Conservation (phyloP, 2,329 filamentous ascomycete genomes). For the Fusarium torreyae region DNA sequence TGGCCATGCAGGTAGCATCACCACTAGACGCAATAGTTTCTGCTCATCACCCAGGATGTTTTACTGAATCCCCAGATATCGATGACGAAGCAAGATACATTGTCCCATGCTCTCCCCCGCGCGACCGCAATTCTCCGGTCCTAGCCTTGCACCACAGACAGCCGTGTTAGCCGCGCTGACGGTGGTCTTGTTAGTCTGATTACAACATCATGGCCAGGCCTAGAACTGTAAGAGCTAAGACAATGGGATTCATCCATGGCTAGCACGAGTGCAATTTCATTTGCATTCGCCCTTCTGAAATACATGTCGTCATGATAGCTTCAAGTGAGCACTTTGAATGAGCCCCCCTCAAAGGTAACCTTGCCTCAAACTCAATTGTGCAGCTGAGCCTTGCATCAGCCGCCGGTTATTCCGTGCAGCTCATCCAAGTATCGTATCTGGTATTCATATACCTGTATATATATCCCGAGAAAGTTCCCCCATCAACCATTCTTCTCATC, state of each 20-base stretch:
- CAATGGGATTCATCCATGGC: background rate
- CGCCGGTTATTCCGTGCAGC: background rate
- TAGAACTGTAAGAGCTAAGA: conserved; percentile 22
- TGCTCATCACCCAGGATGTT: background rate
- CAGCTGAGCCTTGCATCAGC: conserved; percentile 3
- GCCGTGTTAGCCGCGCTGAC: conserved; percentile 33
- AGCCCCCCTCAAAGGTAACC: conserved; percentile 3
- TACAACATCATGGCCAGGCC: conserved; percentile 11
- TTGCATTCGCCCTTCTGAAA: conserved; percentile 12
- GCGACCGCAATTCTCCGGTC: conserved; percentile 22
- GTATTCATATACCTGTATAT: conserved; percentile 15
- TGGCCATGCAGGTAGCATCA: too few species aligned
- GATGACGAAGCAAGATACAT: conserved; percentile 16
- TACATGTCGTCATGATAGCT: conserved; percentile 35
- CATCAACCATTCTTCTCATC: background rate
- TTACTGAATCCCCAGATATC: background rate
- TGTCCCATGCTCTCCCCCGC: conserved; percentile 12
- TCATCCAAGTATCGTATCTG: background rate
- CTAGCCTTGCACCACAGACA: conserved; percentile 15
- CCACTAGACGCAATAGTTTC: background rate
- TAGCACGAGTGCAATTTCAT: background rate
- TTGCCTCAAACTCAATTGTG: conserved; percentile 32
- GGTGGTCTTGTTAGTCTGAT: conserved; percentile 1
- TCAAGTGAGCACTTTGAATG: background rate
- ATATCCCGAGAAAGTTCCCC: background rate